Base-by-base conservation (phyloP, 257 asterid species). In the Phtheirospermum japonicum region DNA sequence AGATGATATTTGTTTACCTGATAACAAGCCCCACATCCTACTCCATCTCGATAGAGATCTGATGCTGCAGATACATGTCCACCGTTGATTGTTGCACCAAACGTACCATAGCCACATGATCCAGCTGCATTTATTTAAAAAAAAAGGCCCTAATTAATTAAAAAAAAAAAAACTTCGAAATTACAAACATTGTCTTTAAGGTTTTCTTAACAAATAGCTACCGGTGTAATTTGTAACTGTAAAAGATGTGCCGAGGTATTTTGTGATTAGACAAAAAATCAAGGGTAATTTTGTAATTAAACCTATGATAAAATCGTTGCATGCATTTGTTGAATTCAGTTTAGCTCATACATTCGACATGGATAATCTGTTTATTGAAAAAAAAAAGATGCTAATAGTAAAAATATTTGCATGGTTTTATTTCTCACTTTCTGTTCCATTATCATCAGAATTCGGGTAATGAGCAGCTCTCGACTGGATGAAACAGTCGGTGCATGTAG, bases 51-150 rank as follows among this genome's bases (percentile, higher is more conserved):
- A 52, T 79, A 84, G 32, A 89, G 89, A 19, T 83, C 82, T 23
- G 95, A 89, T 61, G 84, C 95, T 28, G 97, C 94, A 1, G 95
- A 69, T 19, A 86, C 91, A 52, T 86, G 78, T 74, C 97, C 97
- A 12, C 84, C 78, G 39, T 89, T 86, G 58, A 89, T 68, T 4
- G 81, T 84, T 43, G 97, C 91, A 57, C 95, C 95, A 17, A 84
- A 81, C 6, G 81, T 45, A 4, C 97, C 95, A 46, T 64, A 89
- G 13, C 90, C 94, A 68, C 97, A 89, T 37, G 72, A 57, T 52
- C 95, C 97, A 45, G 65, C 97, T 89, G 88, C 91, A 80, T 17
- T 51, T 39, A 23, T 36, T 59, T 13, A 20, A 23, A 23, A 23
- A 23, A 23, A 23, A 23, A 23, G n/a, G n/a, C n/a, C n/a, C 28